A percentile compares a stretch with the other conserved stretches of the same genome.
phyloP scores from a whole-genome alignment of 75 land plant genomes.

The Sequoia sempervirens region DNA sequence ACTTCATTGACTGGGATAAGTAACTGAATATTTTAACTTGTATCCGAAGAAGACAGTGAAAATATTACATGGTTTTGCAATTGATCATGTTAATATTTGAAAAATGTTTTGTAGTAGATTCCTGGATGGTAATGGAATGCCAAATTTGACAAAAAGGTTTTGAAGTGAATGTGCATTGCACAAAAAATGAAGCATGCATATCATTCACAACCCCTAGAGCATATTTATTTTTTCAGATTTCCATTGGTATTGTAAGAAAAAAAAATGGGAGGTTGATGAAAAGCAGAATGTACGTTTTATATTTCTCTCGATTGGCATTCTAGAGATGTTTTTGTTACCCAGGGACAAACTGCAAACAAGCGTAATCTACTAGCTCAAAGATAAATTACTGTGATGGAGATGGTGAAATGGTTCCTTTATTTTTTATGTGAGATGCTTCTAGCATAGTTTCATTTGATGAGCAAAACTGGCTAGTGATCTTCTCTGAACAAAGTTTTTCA shows the following conservation, averaged over 20 bases:
- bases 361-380: too few species aligned
- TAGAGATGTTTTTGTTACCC: neutral
- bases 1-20: neutral
- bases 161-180: neutral
- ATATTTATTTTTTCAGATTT: neutral
- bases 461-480: neutral
- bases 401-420: neutral
- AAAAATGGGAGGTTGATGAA: neutral
- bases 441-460: neutral
- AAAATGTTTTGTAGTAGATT: neutral
- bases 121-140: neutral
- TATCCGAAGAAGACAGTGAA: neutral
- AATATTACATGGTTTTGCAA: neutral
- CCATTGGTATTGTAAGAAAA: neutral
- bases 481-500: neutral
- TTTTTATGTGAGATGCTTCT: neutral
- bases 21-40: neutral
- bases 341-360: neutral
- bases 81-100: neutral
- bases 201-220: neutral
- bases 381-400: neutral
- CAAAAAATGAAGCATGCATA: neutral
- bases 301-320: neutral
- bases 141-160: neutral
- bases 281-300: neutral